phyloP scores from a whole-genome alignment of 345 rosid genomes.

The Limnanthes douglasii region DNA sequence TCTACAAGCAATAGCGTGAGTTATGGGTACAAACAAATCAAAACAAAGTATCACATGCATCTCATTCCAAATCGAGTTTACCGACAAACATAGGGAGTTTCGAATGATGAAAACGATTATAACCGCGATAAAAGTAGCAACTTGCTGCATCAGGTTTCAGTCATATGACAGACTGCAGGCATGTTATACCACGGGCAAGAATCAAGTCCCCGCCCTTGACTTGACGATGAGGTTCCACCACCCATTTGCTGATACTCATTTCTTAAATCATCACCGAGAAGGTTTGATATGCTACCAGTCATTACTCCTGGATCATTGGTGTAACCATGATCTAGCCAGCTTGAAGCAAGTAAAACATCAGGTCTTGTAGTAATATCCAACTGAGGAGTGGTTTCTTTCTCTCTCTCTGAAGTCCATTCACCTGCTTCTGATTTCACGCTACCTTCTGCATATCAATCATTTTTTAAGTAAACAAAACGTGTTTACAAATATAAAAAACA shows the following conservation, averaged over 20 bases:
- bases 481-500: too few species aligned
- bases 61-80: too few species aligned
- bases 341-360: conserved; percentile 57
- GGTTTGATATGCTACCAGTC: conserved; percentile 46
- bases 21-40: too few species aligned
- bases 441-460: conserved; percentile 18
- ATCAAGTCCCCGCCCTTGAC: conserved; percentile 45
- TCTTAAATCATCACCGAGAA: conserved; percentile 60
- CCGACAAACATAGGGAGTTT: too few species aligned
- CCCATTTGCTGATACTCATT: conserved; percentile 42
- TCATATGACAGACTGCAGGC: conserved; percentile 82
- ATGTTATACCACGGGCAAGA: conserved; percentile 76
- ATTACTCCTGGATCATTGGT: conserved; percentile 36
- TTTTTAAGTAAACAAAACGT: too few species aligned
- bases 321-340: conserved; percentile 55
- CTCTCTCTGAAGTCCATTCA: conserved; percentile 23
- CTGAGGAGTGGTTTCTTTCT: conserved; percentile 13
- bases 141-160: too few species aligned
- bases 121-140: too few species aligned
- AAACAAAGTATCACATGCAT: too few species aligned
- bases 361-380: conserved; percentile 30
- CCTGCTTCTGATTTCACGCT: conserved; percentile 26
- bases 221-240: conserved; percentile 21
- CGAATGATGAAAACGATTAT: too few species aligned
- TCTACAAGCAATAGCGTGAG: too few species aligned